Conservation (phyloP, 768 basidiomycete genomes). For the Tricholoma furcatifolium region DNA sequence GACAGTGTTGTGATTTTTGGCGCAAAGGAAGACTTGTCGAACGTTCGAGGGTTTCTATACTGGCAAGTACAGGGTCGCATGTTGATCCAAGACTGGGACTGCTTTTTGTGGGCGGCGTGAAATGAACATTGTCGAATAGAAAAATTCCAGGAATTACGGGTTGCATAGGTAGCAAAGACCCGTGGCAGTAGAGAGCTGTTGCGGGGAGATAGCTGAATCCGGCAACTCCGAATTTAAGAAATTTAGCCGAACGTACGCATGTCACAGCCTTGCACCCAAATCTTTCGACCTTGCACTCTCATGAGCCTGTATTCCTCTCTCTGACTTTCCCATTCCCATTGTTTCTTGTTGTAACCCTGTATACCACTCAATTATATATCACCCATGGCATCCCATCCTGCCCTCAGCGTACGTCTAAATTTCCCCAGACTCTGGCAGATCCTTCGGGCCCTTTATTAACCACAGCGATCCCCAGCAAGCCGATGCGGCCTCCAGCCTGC, state of each 20-base stretch:
- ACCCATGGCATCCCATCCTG: conserved; percentile 15
- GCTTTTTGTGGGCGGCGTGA: neutral
- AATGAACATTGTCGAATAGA: neutral
- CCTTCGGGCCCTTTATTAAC: conserved; percentile 9
- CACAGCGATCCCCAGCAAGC: conserved; percentile 30
- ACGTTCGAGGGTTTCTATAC: neutral
- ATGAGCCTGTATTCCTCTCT: conserved; percentile 24
- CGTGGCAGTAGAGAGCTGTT: neutral
- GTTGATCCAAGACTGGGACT: neutral
- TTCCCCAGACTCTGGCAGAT: conserved; percentile 6
- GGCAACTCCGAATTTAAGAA: conserved; percentile 20
- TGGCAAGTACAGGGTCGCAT: neutral
- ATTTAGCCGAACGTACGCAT: conserved; percentile 19
- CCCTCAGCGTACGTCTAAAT: conserved; percentile 22
- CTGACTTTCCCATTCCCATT: conserved; percentile 10
- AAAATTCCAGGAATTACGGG: neutral
- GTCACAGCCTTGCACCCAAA: conserved; percentile 20
- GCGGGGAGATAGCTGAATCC: conserved; percentile 18
- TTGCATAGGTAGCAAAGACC: neutral
- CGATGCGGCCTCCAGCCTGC: conserved; percentile 53
- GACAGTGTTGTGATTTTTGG: too few species aligned
- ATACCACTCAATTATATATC: conserved; percentile 14
- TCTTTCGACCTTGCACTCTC: conserved; percentile 20
- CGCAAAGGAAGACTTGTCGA: too few species aligned
- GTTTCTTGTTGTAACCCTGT: conserved; percentile 17